These are phyloP conservation scores for Paraleonurus japonicus DNA, from an alignment of 257 asterid genomes.

Conservation along the genomic window DNA sequence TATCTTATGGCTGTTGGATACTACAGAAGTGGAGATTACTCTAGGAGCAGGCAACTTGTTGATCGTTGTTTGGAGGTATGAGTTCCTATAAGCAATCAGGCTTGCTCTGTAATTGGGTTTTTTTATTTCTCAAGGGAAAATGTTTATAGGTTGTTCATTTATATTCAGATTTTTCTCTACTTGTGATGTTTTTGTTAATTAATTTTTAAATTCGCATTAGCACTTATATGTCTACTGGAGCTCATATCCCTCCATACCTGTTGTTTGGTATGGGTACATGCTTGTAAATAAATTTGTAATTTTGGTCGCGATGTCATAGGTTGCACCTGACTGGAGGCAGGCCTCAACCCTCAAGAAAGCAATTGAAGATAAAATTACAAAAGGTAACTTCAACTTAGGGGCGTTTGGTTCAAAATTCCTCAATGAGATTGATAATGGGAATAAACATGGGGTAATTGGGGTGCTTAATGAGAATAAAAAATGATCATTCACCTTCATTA, in stretches of 20 bases:
- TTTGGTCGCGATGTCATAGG: constrained; percentile 37
- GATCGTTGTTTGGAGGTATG: constrained; percentile 82
- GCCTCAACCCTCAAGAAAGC: constrained; percentile 81
- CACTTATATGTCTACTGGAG: background rate
- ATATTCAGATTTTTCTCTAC: background rate
- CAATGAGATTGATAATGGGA: no score
- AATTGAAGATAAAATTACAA: constrained; percentile 76
- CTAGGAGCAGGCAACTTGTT: constrained; percentile 79
- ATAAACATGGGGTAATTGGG: no score
- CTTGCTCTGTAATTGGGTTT: background rate
- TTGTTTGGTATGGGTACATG: background rate
- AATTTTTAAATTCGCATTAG: background rate
- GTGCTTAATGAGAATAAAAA: no score
- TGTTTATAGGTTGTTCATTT: background rate
- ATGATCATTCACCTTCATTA: no score
- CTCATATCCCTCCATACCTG: background rate
- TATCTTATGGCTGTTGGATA: constrained; percentile 88
- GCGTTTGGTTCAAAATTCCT: no score
- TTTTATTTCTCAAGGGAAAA: background rate
- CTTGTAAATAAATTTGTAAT: background rate
- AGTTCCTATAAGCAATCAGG: background rate
- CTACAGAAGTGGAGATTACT: constrained; percentile 74
- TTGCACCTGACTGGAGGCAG: constrained; percentile 90
- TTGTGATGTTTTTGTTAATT: background rate
- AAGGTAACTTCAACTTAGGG: constrained; percentile 52